Evolutionary conservation across 2,329 filamentous ascomycete species (phyloP), one percentile per base, ranked within the genome.

Genomic region (Penicillium aurantiogriseum): DNA sequence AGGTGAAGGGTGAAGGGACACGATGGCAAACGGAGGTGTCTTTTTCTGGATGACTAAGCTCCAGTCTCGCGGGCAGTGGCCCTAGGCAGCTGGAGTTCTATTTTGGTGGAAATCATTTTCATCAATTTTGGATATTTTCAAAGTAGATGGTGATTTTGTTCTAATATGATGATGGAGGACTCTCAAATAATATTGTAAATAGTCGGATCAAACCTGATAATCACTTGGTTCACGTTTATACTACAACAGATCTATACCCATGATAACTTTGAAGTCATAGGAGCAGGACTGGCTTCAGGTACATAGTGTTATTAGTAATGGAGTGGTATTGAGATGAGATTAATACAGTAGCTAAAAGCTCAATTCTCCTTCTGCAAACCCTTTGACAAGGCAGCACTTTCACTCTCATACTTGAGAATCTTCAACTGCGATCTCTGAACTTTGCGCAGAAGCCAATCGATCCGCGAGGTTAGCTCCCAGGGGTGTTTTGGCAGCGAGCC

Each of bases 381-480:
- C 80, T 88, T 89, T 80, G 93, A 93, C 76, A 95, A 74, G 40
- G 61, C 76, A 2, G 75, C 84, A 74, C 88, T 90, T 71, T 96
- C 87, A 65, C 74, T 79, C 75, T 97, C 92, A 71, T 88, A 90
- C 52, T 76, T 80, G 65, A 86, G 82, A 58, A 97, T 86, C 79
- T 89, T 93, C 51, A 72, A 74, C 78, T 97, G 92, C 59, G 88
- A 87, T n/a, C 72, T 78, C 64, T 86, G 81, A 59, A 96, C 75
- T 78, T 96, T 96, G 0, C 71, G 74, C 46, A 96, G 73, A 62
- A 97, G 76, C 77, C 90, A 97, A 56, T 83, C 78, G 3, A 91
- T 81, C 35, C 93, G 79, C 0, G 83, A 81, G 0, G 77, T 79
- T 29, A 90, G 79, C 79, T 94, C 88, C 21, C 78, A 76, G 0